Conservation (phyloP, 192 early-diverging fungal genomes). For the Linnemannia elongata region DNA sequence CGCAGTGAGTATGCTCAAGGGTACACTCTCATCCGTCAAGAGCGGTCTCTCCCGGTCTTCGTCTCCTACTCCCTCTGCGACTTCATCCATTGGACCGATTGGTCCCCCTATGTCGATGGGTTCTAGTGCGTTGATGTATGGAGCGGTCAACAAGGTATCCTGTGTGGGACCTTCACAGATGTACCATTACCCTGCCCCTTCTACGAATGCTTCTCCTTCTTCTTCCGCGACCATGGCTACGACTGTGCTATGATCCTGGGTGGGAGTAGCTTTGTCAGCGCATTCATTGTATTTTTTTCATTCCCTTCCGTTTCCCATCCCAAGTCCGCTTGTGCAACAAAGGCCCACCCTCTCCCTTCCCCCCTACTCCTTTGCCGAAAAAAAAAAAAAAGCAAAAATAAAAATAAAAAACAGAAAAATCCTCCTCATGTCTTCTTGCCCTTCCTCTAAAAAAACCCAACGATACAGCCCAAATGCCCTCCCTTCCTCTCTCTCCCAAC, state of each 20-base stretch:
- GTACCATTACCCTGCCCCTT: not conserved
- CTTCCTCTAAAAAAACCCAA: no score
- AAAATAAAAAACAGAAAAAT: no score
- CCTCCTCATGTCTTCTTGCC: no score
- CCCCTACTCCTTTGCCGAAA: not conserved
- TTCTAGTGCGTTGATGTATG: not conserved
- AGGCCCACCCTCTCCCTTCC: not conserved
- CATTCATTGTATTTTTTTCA: no score
- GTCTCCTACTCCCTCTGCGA: not conserved
- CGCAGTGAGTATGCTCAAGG: slow-evolving; percentile 5
- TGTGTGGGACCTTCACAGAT: not conserved
- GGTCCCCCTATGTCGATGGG: not conserved
- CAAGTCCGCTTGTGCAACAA: not conserved
- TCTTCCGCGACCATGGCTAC: not conserved
- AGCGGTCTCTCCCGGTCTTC: slow-evolving; percentile 3
- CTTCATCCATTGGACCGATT: not conserved
- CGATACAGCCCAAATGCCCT: no score
- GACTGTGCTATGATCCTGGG: not conserved
- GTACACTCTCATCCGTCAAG: slow-evolving; percentile 20
- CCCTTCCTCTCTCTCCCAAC: no score
- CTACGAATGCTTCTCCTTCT: not conserved
- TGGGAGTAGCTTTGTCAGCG: not conserved
- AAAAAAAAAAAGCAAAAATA: not conserved
- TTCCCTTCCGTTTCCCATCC: not conserved
- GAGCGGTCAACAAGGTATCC: not conserved